Percentiles rank a stretch among this genome's conserved stretches.
Evolutionary conservation across 2,329 filamentous ascomycete genomes (phyloP).

Genomic region (Colletotrichum godetiae): DNA sequence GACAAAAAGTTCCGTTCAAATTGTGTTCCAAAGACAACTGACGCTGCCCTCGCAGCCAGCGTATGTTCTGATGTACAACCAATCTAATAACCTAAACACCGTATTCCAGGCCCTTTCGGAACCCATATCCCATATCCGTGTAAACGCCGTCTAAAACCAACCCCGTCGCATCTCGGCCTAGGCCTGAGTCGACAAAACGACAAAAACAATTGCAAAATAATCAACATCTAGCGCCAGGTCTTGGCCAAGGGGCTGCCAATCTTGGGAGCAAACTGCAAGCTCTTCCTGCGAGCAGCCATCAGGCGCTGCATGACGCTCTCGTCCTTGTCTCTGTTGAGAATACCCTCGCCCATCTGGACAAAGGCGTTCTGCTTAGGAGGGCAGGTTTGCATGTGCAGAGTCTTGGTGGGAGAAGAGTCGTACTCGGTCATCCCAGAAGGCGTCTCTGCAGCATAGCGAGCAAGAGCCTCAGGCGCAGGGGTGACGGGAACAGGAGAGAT

Average conservation of each 20-base stretch:
- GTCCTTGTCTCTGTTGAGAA: constrained; percentile 64
- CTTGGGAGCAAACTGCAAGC: constrained; percentile 81
- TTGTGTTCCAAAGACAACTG: constrained; percentile 5
- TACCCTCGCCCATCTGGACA: constrained; percentile 54
- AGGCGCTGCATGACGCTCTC: constrained; percentile 70
- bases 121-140: neutral
- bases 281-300: constrained; percentile 80
- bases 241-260: constrained; percentile 77
- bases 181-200: neutral
- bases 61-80: constrained; percentile 23
- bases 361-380: constrained; percentile 60
- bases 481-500: constrained; percentile 70
- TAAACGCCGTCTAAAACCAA: constrained; percentile 27
- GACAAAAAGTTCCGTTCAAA: neutral
- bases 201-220: neutral
- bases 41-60: constrained; percentile 17
- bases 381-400: constrained; percentile 63
- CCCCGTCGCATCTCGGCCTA: neutral
- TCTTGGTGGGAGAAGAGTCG: constrained; percentile 49
- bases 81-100: constrained; percentile 21
- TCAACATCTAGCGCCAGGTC: constrained; percentile 54
- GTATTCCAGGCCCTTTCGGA: constrained; percentile 6
- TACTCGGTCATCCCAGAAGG: constrained; percentile 49
- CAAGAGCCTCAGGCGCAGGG: constrained; percentile 65
- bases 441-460: constrained; percentile 62